A percentile compares a stretch with the other conserved stretches of the same genome.
Conservation (phyloP, 805 yeast genomes). For the Wickerhamomyces strasburgensis region DNA sequence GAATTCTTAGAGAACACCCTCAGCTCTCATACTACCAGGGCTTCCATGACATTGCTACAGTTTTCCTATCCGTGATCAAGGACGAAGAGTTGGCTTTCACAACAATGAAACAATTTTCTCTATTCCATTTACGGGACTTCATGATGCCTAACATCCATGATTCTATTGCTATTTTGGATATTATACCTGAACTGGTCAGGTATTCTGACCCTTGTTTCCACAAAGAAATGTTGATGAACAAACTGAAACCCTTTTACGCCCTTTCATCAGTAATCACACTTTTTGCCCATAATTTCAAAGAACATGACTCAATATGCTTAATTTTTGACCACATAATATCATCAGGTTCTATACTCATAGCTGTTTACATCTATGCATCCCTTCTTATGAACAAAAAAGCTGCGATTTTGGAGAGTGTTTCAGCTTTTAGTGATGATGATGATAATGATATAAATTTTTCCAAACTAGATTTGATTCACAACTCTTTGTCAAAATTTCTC, state of each 20-base stretch:
- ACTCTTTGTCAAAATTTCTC: constrained; percentile 28
- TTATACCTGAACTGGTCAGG: constrained; percentile 61
- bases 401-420: constrained; percentile 33
- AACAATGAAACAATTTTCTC: constrained; percentile 47
- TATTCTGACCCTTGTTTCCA: constrained; percentile 42
- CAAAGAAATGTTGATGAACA: constrained; percentile 27
- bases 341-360: constrained; percentile 46
- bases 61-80: constrained; percentile 51
- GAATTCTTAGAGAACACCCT: constrained; percentile 58
- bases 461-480: constrained; percentile 37
- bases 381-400: constrained; percentile 43
- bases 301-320: constrained; percentile 43
- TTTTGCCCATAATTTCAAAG: constrained; percentile 64
- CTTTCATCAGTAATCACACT: constrained; percentile 74
- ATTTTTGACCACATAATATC: constrained; percentile 70
- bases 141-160: constrained; percentile 69
- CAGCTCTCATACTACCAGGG: constrained; percentile 83
- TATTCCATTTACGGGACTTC: constrained; percentile 72
- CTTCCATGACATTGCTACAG: constrained; percentile 78
- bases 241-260: constrained; percentile 60
- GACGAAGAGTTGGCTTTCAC: constrained; percentile 28
- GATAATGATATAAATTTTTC: constrained; percentile 29
- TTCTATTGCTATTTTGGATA: constrained; percentile 56
- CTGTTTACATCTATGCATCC: constrained; percentile 59
- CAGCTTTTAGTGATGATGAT: constrained; percentile 15